Conservation (phyloP, 768 basidiomycete species). For the Royoungia palumana region DNA sequence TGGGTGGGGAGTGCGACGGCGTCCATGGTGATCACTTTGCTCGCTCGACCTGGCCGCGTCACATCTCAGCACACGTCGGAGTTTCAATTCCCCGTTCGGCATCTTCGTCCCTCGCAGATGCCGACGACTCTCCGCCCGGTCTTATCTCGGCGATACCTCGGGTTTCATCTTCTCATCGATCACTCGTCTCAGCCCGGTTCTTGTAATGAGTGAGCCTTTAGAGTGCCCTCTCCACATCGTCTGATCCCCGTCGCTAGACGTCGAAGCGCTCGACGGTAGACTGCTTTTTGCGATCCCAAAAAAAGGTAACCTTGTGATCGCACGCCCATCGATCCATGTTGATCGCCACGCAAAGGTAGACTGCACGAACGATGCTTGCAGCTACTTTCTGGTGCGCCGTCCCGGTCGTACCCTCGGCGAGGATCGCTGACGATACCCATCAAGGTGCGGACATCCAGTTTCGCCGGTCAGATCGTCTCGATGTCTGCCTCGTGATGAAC, state of each 20-base stretch:
- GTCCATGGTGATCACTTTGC: constrained; percentile 33
- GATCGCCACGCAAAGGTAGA: constrained; percentile 51
- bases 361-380: constrained; percentile 88
- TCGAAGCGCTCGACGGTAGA: constrained; percentile 79
- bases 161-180: too few relatives aligned
- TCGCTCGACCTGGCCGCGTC: constrained; percentile 9
- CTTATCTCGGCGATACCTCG: too few relatives aligned
- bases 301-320: constrained; percentile 61
- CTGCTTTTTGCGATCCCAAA: constrained; percentile 95
- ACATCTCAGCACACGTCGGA: constrained; percentile 3
- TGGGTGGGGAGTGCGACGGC: constrained; percentile 44
- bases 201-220: constrained; percentile 20
- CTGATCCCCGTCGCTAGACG: constrained; percentile 38
- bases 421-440: background rate
- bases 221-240: background rate
- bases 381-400: constrained; percentile 67
- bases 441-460: constrained; percentile 97
- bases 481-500: constrained; percentile 92
- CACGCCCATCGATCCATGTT: background rate
- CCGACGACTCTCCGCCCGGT: too few relatives aligned
- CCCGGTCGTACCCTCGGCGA: background rate
- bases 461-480: constrained; percentile 79
- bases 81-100: background rate
- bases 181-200: too few relatives aligned
- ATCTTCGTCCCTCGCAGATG: too few relatives aligned